phyloP scores from a whole-genome alignment of 163 green algal species.

The Scenedesmus sp. region DNA sequence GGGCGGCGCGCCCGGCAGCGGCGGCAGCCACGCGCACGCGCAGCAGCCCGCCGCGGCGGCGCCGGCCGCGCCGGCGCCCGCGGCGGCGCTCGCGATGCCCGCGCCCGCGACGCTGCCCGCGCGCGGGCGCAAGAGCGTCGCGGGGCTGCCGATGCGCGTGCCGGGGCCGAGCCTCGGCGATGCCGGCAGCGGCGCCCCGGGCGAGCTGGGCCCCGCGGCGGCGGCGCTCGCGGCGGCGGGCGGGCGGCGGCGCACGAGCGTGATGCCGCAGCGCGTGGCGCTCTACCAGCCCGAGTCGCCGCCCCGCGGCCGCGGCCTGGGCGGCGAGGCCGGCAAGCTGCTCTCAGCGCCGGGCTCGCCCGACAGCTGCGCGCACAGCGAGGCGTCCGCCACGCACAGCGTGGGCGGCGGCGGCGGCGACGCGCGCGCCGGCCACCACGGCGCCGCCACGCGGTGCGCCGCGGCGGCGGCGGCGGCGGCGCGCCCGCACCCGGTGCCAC shows the following conservation, averaged over 20 bases:
- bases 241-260: conserved; percentile 20
- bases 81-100: no score
- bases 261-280: conserved; percentile 34
- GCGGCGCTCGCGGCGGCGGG: background rate
- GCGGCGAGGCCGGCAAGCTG: no score
- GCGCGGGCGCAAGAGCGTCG: conserved; percentile 26
- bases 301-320: no score
- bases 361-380: no score
- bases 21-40: conserved; percentile 12
- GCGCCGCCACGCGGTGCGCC: no score
- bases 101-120: background rate
- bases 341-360: no score
- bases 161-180: background rate
- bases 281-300: background rate
- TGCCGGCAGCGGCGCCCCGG: background rate
- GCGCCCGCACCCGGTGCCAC: no score
- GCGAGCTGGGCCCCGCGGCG: conserved; percentile 3
- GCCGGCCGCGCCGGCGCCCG: no score
- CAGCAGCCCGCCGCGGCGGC: background rate
- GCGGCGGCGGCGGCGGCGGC: no score
- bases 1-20: background rate
- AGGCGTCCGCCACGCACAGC: no score
- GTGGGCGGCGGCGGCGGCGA: no score
- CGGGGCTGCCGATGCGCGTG: conserved; percentile 41
- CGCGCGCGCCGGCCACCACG: no score